phyloP scores from a whole-genome alignment of 352 stramenopile genomes.

The Globisporangium polare region DNA sequence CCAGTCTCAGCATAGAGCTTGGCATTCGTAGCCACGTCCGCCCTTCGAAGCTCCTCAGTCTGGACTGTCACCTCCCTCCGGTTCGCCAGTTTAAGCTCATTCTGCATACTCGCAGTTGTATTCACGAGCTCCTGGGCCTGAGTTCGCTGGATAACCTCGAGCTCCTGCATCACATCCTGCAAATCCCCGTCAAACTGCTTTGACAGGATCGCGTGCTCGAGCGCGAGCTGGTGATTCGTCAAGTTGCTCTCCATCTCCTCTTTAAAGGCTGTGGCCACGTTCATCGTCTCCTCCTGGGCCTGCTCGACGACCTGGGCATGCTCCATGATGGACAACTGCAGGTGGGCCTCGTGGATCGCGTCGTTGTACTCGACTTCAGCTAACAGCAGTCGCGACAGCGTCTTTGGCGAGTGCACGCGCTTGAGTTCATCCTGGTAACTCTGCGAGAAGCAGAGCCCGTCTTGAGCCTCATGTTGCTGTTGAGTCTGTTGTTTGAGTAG shows the following conservation, averaged over 20 bases:
- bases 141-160: slow-evolving; percentile 31
- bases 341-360: slow-evolving; percentile 52
- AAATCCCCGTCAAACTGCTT: slow-evolving; percentile 53
- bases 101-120: slow-evolving; percentile 12
- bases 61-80: slow-evolving; percentile 46
- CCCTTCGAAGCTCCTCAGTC: slow-evolving; percentile 29
- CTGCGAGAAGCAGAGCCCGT: slow-evolving; percentile 3
- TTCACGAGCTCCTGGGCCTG: slow-evolving; percentile 23
- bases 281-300: slow-evolving; percentile 47
- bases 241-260: slow-evolving; percentile 57
- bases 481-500: slow-evolving; percentile 1
- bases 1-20: slow-evolving; percentile 26
- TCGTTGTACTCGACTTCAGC: slow-evolving; percentile 71
- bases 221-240: slow-evolving; percentile 36
- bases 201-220: slow-evolving; percentile 43
- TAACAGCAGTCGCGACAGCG: slow-evolving; percentile 45
- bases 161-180: slow-evolving; percentile 30
- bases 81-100: slow-evolving; percentile 25
- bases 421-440: slow-evolving; percentile 16
- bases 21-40: slow-evolving; percentile 41
- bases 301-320: slow-evolving; percentile 46
- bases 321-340: slow-evolving; percentile 59
- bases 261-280: slow-evolving; percentile 56
- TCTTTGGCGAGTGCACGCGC: slow-evolving; percentile 38
- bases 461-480: slow-evolving; percentile 5